Conservation (phyloP, 805 yeast species). For the Candida boleticola region DNA sequence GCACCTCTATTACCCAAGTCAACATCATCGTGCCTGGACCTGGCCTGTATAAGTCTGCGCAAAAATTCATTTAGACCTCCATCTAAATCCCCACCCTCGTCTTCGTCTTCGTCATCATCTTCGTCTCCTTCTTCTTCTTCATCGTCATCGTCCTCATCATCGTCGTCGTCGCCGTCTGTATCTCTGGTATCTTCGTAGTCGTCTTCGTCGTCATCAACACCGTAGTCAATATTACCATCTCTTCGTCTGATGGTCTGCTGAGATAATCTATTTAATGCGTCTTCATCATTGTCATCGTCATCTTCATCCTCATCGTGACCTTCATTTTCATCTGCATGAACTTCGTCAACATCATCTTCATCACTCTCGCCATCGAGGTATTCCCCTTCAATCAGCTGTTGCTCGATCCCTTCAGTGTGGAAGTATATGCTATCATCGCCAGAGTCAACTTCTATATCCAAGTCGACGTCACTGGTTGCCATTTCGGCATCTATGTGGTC, state of each 20-base stretch:
- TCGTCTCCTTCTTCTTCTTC: constrained; percentile 12
- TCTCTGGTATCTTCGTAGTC: constrained; percentile 2
- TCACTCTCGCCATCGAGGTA: constrained; percentile 15
- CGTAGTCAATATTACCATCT: background rate
- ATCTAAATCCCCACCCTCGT: constrained; percentile 14
- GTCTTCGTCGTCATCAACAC: constrained; percentile 16
- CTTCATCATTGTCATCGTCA: constrained; percentile 21
- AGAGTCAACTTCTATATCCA: constrained; percentile 4
- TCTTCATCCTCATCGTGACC: constrained; percentile 20
- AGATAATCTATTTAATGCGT: constrained; percentile 36
- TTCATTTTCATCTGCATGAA: constrained; percentile 17
- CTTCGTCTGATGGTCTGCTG: constrained; percentile 28
- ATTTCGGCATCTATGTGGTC: constrained; percentile 2
- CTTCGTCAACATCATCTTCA: constrained; percentile 15
- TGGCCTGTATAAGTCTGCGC: constrained; percentile 17
- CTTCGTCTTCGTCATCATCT: constrained; percentile 10
- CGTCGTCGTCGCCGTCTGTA: constrained; percentile 8
- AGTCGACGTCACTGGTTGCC: constrained; percentile 5
- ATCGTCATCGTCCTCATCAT: constrained; percentile 13
- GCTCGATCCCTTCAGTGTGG: constrained; percentile 7
- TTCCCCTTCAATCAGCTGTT: constrained; percentile 17
- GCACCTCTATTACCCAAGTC: constrained; percentile 11
- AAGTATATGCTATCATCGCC: constrained; percentile 10
- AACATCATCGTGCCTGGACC: constrained; percentile 7
- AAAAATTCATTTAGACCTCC: constrained; percentile 9